phyloP scores from a whole-genome alignment of 148 eudicot genomes.

The Vaccinium macrocarpon region DNA sequence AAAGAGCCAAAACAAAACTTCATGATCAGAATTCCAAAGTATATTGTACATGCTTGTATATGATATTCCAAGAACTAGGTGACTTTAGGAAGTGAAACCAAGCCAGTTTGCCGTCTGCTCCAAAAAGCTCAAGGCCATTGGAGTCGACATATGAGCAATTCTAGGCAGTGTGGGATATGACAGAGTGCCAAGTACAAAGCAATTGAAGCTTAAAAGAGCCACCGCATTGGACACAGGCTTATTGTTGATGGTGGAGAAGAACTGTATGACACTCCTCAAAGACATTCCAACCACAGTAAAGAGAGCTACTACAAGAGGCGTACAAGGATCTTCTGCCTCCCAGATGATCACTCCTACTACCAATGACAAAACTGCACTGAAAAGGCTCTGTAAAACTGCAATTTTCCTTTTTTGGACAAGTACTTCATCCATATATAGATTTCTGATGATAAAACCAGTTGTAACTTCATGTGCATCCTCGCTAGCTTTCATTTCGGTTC shows the following conservation, averaged over 20 bases:
- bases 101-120: slow-evolving; percentile 5
- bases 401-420: slow-evolving; percentile 36
- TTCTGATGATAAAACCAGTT: slow-evolving; percentile 25
- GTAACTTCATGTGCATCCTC: slow-evolving; percentile 21
- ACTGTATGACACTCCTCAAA: slow-evolving; percentile 51
- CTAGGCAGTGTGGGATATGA: slow-evolving; percentile 62
- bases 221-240: slow-evolving; percentile 63
- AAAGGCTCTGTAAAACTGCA: slow-evolving; percentile 57
- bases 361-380: slow-evolving; percentile 63
- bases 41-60: neutral
- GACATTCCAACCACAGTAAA: slow-evolving; percentile 73
- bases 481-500: slow-evolving; percentile 15
- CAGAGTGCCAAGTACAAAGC: slow-evolving; percentile 79
- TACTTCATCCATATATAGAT: slow-evolving; percentile 19
- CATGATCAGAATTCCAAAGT: neutral
- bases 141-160: slow-evolving; percentile 39
- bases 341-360: slow-evolving; percentile 62
- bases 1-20: neutral
- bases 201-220: slow-evolving; percentile 76
- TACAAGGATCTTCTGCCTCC: slow-evolving; percentile 72
- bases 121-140: slow-evolving; percentile 23
- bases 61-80: neutral
- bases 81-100: slow-evolving; percentile 4
- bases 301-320: slow-evolving; percentile 76
- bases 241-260: slow-evolving; percentile 49